phyloP scores from a whole-genome alignment of 164 flowering plant genomes.

The Berberis thunbergii region DNA sequence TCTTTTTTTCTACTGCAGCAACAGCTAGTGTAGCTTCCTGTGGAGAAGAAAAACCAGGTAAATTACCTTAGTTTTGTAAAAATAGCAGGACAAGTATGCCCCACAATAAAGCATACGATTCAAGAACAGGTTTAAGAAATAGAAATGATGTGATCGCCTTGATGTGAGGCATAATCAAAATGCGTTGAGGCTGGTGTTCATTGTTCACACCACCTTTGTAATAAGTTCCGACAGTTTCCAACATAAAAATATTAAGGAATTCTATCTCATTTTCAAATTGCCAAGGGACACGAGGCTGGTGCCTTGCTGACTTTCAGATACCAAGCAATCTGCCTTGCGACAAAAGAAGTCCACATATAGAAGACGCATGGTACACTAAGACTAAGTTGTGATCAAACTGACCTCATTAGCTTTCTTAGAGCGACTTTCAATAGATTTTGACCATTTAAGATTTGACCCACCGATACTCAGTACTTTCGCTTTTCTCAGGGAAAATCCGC shows the following conservation, averaged over 20 bases:
- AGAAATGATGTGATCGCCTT: not conserved
- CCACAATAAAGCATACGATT: not conserved
- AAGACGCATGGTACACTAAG: not conserved
- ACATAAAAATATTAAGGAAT: too few relatives aligned
- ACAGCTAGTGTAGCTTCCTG: conserved; percentile 84
- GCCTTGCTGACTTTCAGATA: too few relatives aligned
- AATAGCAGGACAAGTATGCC: not conserved
- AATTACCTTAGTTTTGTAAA: not conserved
- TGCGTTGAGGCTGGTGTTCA: too few relatives aligned
- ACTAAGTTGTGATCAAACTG: conserved; percentile 12
- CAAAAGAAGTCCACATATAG: not conserved
- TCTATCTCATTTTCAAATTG: too few relatives aligned
- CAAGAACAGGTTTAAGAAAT: not conserved
- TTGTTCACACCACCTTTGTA: too few relatives aligned
- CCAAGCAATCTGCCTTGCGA: not conserved
- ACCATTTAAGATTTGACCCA: conserved; percentile 86
- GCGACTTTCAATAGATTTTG: conserved; percentile 73
- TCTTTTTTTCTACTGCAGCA: conserved; percentile 63
- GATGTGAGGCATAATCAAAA: too few relatives aligned
- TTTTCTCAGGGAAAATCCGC: conserved; percentile 77
- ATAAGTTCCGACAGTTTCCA: too few relatives aligned
- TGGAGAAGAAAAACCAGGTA: conserved; percentile 3
- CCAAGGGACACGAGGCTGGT: too few relatives aligned
- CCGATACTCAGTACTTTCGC: conserved; percentile 76
- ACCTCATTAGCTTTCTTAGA: conserved; percentile 87